Conservation (phyloP, 768 basidiomycete species). For the Pilatotrama ljubarskyi region DNA sequence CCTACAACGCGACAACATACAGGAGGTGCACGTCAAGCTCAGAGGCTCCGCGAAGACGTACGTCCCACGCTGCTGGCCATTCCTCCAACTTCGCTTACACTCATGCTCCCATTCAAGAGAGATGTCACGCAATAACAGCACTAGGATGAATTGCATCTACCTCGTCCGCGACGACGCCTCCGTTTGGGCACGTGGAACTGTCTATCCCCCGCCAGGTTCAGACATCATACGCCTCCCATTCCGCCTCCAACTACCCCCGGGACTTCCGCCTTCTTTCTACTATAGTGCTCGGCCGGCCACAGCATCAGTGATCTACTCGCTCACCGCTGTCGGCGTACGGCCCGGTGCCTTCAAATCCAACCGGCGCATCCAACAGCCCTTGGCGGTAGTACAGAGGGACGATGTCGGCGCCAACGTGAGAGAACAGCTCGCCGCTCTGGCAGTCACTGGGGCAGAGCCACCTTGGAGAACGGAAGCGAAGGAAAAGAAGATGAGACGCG, state of each 20-base stretch:
- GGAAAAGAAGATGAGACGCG: conserved; percentile 6
- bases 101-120: background rate
- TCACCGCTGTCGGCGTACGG: conserved; percentile 20
- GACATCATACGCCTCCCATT: conserved; percentile 16
- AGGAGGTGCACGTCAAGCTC: conserved; percentile 23
- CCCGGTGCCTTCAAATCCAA: conserved; percentile 4
- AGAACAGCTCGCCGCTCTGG: background rate
- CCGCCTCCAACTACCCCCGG: conserved; percentile 12
- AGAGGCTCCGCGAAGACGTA: conserved; percentile 17
- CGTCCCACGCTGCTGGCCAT: background rate
- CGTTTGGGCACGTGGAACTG: conserved; percentile 14
- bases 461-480: background rate
- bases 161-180: conserved; percentile 1
- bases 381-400: conserved; percentile 15
- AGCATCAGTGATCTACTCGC: conserved; percentile 5
- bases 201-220: conserved; percentile 1
- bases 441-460: background rate
- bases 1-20: conserved; percentile 12
- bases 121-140: background rate
- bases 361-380: background rate
- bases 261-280: conserved; percentile 11
- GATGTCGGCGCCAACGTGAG: background rate
- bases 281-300: background rate
- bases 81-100: background rate
- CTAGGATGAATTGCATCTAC: background rate